Evolutionary conservation across 2,329 filamentous ascomycete species (phyloP).

Genomic region (Xylaria arbuscula): DNA sequence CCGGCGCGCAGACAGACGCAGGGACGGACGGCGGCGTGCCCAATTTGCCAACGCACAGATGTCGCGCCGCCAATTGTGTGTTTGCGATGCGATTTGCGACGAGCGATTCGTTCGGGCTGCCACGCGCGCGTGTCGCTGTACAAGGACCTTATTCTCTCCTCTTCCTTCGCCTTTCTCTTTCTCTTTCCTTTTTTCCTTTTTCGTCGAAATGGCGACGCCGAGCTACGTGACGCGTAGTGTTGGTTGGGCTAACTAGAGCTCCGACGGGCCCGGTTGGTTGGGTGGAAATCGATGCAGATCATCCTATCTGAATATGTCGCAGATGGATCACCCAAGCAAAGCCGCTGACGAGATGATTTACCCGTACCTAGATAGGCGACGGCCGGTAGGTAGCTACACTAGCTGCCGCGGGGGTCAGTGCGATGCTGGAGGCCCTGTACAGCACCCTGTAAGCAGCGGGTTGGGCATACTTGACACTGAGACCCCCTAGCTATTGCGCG

Average conservation of each 20-base stretch:
- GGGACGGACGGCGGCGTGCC: constrained; percentile 16
- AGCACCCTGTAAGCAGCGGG: neutral
- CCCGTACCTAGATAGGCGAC: neutral
- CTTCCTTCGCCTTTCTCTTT: neutral
- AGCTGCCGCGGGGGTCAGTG: constrained; percentile 1
- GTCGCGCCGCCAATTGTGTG: constrained; percentile 22
- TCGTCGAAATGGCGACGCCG: constrained; percentile 7
- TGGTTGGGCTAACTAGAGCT: neutral
- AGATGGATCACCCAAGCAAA: constrained; percentile 13
- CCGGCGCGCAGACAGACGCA: neutral
- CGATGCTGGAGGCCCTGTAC: constrained; percentile 4
- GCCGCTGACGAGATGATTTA: constrained; percentile 20
- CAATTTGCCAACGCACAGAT: constrained; percentile 39
- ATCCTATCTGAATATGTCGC: constrained; percentile 23
- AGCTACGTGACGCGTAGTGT: constrained; percentile 24
- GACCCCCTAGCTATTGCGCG: no score
- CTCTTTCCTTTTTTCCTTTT: neutral
- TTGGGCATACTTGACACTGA: neutral
- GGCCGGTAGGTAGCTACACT: neutral
- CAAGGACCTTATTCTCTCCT: constrained; percentile 3
- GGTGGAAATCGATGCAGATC: constrained; percentile 25
- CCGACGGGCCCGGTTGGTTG: constrained; percentile 16
- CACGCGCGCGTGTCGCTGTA: constrained; percentile 23
- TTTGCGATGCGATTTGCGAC: neutral
- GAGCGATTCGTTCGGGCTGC: constrained; percentile 20